Evolutionary conservation across 1,284 basidiomycete genomes (phyloP), one percentile per base, ranked within the genome.

Genomic region (Puccinia polysora): DNA sequence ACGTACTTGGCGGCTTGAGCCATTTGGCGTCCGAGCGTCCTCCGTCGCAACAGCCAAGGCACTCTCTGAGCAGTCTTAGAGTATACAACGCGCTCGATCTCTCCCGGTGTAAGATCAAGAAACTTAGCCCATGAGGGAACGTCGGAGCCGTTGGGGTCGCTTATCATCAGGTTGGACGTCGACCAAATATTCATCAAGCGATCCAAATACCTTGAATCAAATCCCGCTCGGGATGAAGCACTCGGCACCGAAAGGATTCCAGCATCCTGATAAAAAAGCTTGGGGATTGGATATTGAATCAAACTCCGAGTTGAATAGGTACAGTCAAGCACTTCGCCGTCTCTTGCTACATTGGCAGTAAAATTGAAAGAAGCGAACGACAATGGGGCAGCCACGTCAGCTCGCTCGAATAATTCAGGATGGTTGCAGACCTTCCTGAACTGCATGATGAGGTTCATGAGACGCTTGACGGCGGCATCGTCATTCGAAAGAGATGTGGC

Each of bases 391-490:
- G 88, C 85, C 38, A 98, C 95, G 78, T 98, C 96, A 38, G 95
- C 94, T 25, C 96, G 88, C 80, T 98, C 94, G 78, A 99, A 98
- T 52, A 99, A 85, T 80, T 98, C 96, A 0, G 96, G 96, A 78
- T 99, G 96, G 78, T 97, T 98, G 84, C 95, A 98, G 75, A 97
- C 92, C 84, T 99, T 99, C 76, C 96, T 88, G 84, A 98, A 98
- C 81, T 99, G 96, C 96, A 99, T 99, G 75, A 98, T 95, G 75
- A 99, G 85, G 81, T 98, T 99, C 95, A 98, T 97, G 72, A 99
- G 83, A 25, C 91, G 91, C 74, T 91, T 87, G 60, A 92, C 89
- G 47, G 90, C 91, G 76, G 92, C 91, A 32, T 87, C 90, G 77
- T 97, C 91, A 36, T 89, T 79, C 53, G 69, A 87, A 73, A 91